phyloP scores from a whole-genome alignment of 2,329 filamentous ascomycete genomes.

The Aureobasidium subglaciale region DNA sequence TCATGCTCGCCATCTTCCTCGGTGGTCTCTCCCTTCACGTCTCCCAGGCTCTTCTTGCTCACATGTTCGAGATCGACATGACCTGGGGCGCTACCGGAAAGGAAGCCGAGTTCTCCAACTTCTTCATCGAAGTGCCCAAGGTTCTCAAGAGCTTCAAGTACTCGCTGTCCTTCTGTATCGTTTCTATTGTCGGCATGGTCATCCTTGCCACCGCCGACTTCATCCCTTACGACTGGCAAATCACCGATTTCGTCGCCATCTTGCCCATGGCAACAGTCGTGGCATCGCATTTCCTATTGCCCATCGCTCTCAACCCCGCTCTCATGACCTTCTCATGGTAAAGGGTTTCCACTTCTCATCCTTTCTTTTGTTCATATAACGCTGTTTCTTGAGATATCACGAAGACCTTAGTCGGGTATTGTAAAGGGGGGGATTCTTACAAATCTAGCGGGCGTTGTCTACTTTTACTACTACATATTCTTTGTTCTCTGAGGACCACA shows the following conservation, averaged over 20 bases:
- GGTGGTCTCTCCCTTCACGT: constrained; percentile 76
- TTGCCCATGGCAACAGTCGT: constrained; percentile 68
- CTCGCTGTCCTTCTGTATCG: constrained; percentile 55
- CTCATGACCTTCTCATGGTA: constrained; percentile 76
- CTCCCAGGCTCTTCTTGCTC: constrained; percentile 67
- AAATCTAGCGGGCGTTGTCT: background rate
- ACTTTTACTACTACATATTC: background rate
- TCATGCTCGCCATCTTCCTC: constrained; percentile 66
- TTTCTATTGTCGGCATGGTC: constrained; percentile 56
- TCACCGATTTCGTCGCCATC: constrained; percentile 54
- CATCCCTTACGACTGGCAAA: constrained; percentile 51
- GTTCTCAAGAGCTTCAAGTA: constrained; percentile 75
- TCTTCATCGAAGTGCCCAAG: constrained; percentile 76
- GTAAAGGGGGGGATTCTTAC: background rate
- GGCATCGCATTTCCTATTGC: constrained; percentile 61
- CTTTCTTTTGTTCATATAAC: background rate
- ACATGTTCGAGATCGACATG: constrained; percentile 84
- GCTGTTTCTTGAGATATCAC: constrained; percentile 9
- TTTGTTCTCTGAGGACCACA: background rate
- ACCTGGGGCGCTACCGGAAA: constrained; percentile 79
- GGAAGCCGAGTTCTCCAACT: constrained; percentile 73
- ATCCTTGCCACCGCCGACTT: constrained; percentile 57
- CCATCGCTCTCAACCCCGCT: constrained; percentile 68
- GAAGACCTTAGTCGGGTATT: background rate
- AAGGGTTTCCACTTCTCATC: background rate